Evolutionary conservation across 805 yeast genomes (phyloP), one percentile per base, ranked within the genome.

Genomic region (Starmerella khaoyaiensis): DNA sequence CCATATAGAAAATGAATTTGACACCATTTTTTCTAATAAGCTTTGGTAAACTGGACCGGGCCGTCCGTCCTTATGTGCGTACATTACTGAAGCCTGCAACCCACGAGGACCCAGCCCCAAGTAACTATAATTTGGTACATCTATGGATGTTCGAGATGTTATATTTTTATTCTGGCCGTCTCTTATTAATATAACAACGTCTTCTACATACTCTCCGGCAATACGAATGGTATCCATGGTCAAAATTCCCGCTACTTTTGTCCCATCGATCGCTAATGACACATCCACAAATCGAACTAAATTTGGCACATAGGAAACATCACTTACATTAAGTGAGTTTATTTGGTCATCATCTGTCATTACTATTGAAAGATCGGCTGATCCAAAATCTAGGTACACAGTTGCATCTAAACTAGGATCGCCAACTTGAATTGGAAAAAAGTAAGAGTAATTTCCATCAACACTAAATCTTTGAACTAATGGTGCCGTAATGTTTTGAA

Each of bases 51-150:
- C 14, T 5, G 47, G 47, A 21, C 26, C 40, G 8, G 33, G 43
- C 4, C 21, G 15, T 11, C 36, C 31, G 4, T 32, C 35, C 20
- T 37, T 27, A 15, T 23, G 19, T 4, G 29, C 9, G 35, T 42
- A 37, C 11, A 15, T 17, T 16, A 38, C 41, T n/a, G 37, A 25
- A 12, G 31, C 26, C 22, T 45, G 35, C n/a, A 42, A 25, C 11
- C 44, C 48, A n/a, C 41, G 33, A 4, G 48, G 48, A 19, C 48
- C 48, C 4, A 45, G 24, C 18, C 48, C 48, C 2, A 44, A 22
- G 21, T 33, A 11, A 26, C 25, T 33, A 6, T 21, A 15, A 18
- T 30, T 12, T 16, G 33, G 16, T 11, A 17, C 5, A 12, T 17
- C 15, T 11, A 8, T 24, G n/a, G 21, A 25, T 5, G 33, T 21